Evolutionary conservation across 495 filamentous ascomycete genomes (phyloP).

Genomic region (Penicillium cinerascens): DNA sequence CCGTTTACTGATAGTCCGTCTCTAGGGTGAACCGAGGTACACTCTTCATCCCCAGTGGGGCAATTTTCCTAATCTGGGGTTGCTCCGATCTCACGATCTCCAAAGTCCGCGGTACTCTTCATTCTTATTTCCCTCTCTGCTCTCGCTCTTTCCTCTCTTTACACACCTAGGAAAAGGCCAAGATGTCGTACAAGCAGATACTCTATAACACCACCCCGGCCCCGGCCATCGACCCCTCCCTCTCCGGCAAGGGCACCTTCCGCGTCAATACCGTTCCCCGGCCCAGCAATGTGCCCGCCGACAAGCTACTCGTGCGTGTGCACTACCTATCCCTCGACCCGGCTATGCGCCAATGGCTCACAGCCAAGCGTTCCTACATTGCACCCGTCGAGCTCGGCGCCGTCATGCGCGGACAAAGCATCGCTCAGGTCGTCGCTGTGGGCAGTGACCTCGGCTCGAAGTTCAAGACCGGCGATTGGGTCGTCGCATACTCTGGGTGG

Average conservation of each 20-base stretch:
- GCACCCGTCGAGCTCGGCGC: constrained; percentile 62
- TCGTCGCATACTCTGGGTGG: constrained; percentile 55
- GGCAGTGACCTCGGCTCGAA: constrained; percentile 33
- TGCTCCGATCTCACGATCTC: constrained; percentile 18
- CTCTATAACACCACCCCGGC: constrained; percentile 39
- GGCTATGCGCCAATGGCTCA: constrained; percentile 77
- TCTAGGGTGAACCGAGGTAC: constrained; percentile 20
- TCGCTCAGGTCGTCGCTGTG: constrained; percentile 52
- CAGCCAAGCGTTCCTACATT: constrained; percentile 61
- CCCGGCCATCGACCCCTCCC: constrained; percentile 40
- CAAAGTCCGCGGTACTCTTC: neutral
- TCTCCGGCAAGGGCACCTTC: constrained; percentile 47
- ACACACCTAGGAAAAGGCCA: neutral
- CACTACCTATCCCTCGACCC: constrained; percentile 77
- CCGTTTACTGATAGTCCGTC: neutral
- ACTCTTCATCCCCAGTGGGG: constrained; percentile 9
- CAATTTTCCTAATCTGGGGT: constrained; percentile 30
- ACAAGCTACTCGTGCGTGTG: constrained; percentile 61
- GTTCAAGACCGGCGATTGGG: constrained; percentile 51
- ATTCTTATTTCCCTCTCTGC: neutral
- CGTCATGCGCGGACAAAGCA: constrained; percentile 61
- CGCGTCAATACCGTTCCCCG: constrained; percentile 47
- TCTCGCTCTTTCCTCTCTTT: neutral
- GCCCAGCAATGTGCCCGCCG: constrained; percentile 45
- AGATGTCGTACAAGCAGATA: constrained; percentile 42